Evolutionary conservation across 2,329 filamentous ascomycete genomes (phyloP).

Genomic region (Beauveria brongniartii): DNA sequence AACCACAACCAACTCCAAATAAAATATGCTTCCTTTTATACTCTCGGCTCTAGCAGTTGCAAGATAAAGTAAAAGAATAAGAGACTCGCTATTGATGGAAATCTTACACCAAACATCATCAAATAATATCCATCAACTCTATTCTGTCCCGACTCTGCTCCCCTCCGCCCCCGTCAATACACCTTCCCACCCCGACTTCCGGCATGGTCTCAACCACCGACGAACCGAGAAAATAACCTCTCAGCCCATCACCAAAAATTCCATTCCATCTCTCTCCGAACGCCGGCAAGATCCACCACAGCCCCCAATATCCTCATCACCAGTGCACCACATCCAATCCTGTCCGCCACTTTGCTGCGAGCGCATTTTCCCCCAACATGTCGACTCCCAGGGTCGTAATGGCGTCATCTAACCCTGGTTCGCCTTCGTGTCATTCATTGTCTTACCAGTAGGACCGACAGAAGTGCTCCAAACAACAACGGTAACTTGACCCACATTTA

Average conservation of each 20-base stretch:
- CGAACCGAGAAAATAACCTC: conserved; percentile 3
- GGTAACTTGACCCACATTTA: too few species aligned
- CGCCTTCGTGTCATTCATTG: not conserved
- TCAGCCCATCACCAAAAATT: conserved; percentile 1
- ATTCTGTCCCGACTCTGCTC: too few species aligned
- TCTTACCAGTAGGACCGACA: too few species aligned
- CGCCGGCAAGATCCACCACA: not conserved
- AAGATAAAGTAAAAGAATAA: too few species aligned
- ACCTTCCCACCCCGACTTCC: not conserved
- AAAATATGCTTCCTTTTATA: not conserved
- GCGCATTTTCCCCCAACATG: not conserved
- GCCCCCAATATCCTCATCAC: not conserved
- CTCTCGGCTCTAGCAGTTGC: too few species aligned
- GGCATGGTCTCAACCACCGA: conserved; percentile 6
- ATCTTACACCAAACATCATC: too few species aligned
- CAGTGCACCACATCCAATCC: not conserved
- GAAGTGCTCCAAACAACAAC: too few species aligned
- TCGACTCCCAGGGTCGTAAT: conserved; percentile 8
- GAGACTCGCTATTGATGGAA: too few species aligned
- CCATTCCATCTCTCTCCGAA: not conserved
- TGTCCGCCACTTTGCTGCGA: not conserved
- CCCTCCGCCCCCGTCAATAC: not conserved
- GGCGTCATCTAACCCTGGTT: conserved; percentile 12
- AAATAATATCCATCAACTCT: too few species aligned
- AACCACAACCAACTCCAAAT: not conserved